Evolutionary conservation across 257 asterid species (phyloP), one percentile per base, ranked within the genome.

Genomic region (Solanum sejunctum): DNA sequence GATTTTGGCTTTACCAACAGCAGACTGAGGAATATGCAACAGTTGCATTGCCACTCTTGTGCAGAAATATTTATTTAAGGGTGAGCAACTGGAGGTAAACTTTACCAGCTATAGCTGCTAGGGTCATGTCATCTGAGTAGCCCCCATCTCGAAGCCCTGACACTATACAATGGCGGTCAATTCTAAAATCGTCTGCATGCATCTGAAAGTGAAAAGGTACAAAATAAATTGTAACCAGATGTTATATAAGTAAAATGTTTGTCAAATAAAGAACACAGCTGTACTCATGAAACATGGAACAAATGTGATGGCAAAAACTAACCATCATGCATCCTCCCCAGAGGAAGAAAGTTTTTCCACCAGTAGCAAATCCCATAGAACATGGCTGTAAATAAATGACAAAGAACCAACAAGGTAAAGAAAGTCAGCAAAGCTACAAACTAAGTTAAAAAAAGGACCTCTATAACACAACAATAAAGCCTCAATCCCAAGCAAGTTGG

Each of bases 271-370:
- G 82, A 78, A 78, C 0, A 36, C 17, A 10, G 26, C 0, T 78
- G 45, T 52, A 78, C 84, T 85, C 45, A 58, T 78, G 82, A 85
- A 77, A 63, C 81, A 86, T 49, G 73, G 80, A 55, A 71, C 16
- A 85, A 69, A 69, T 75, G 41, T 18, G 60, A 23, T 5, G 64
- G 88, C 41, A 87, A 32, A 55, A 80, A 81, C 41, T 36, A 83
- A 94, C 99, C 99, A 97, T 97, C 99, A 97, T 97, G 93, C 99
- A 97, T 90, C 99, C 99, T 88, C 99, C 99, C 99, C 99, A 97
- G 83, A 97, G 86, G 87, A 97, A 97, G 94, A 95, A 97, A 58
- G 99, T 97, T 89, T 85, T 94, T 80, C 99, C 99, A 82, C 98
- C 99, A 85, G 99, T 97, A 70, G 99, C 99, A 88, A 97, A 97